Evolutionary conservation across 1,139 yeast species (phyloP).

Genomic region (Tardiomyces blankii): DNA sequence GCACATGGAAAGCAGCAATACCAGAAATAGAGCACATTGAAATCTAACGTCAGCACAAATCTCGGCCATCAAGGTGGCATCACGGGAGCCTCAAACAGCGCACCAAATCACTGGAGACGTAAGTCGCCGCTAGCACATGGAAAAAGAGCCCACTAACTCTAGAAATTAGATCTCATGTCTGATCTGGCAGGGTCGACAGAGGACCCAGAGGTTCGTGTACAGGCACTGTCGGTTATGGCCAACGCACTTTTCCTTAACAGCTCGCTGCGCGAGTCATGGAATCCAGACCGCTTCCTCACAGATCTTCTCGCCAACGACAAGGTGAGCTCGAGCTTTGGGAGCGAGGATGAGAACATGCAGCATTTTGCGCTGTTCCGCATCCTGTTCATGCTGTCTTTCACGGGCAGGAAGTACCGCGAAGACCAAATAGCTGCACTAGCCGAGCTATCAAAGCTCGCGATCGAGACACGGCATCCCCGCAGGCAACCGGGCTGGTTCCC

Average conservation of each 20-base stretch:
- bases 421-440: slow-evolving; percentile 6
- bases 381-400: slow-evolving; percentile 13
- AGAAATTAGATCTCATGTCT: no score
- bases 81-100: no score
- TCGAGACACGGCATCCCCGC: background rate
- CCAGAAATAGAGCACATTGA: no score
- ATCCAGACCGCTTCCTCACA: slow-evolving; percentile 7
- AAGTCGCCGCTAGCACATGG: no score
- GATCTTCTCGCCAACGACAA: slow-evolving; percentile 4
- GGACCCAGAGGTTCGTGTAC: no score
- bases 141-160: no score
- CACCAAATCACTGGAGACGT: no score
- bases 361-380: slow-evolving; percentile 10
- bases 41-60: no score
- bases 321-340: slow-evolving; percentile 2
- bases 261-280: slow-evolving; percentile 8
- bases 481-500: slow-evolving; percentile 7
- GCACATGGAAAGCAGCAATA: no score
- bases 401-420: slow-evolving; percentile 7
- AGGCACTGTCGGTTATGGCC: slow-evolving; percentile 15
- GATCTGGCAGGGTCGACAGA: no score
- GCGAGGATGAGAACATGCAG: no score
- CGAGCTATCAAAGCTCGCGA: background rate
- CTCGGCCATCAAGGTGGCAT: no score
- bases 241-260: slow-evolving; percentile 14